Conservation (phyloP, 139 green algal genomes). For the Ettlia oleoabundans region DNA sequence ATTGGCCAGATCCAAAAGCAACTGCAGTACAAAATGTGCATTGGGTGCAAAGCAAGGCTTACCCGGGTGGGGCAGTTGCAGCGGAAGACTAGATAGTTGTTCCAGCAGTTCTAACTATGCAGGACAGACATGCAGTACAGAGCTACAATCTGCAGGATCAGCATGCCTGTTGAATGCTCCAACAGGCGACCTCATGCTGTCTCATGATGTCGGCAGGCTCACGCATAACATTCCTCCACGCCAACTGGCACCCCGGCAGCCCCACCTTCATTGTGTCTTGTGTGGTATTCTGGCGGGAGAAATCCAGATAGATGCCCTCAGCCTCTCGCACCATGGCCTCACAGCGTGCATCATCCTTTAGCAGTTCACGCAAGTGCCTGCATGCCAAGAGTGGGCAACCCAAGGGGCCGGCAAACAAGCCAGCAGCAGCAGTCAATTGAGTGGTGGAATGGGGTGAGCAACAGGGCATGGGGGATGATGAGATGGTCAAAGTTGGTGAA, state of each 20-base stretch:
- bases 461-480: too few species aligned
- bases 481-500: too few species aligned
- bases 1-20: conserved; percentile 77
- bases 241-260: too few species aligned
- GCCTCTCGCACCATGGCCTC: conserved; percentile 83
- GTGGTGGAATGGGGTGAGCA: too few species aligned
- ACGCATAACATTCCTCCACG: neutral
- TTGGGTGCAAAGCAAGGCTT: neutral
- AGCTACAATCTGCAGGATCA: too few species aligned
- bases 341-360: conserved; percentile 80
- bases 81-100: too few species aligned
- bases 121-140: too few species aligned
- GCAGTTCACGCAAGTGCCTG: conserved; percentile 89
- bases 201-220: too few species aligned
- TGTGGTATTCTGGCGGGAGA: conserved; percentile 90
- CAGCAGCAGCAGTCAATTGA: too few species aligned
- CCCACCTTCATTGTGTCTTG: conserved; percentile 85
- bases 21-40: conserved; percentile 43
- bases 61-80: neutral
- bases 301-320: conserved; percentile 90
- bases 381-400: neutral
- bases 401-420: neutral
- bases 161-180: too few species aligned
- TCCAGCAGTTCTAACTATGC: too few species aligned
- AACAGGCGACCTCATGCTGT: too few species aligned